A percentile compares a stretch with the other conserved stretches of the same genome.
These are phyloP conservation scores for Leucosporidium scottii DNA, from an alignment of 768 basidiomycete genomes.

Conservation along the genomic window DNA sequence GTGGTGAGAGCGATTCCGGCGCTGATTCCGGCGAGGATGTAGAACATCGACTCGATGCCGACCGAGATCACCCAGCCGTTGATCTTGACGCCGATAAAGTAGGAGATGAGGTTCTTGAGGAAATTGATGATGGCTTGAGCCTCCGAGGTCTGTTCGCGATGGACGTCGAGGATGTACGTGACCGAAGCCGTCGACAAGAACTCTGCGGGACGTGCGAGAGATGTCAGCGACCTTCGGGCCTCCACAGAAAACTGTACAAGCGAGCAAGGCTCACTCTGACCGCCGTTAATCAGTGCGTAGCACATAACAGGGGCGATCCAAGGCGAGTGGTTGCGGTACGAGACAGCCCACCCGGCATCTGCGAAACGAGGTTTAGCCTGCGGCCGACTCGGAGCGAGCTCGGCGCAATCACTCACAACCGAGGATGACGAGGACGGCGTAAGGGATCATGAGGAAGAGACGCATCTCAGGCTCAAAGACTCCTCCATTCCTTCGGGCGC, in stretches of 20 bases:
- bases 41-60: conserved; percentile 7
- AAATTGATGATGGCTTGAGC: conserved; percentile 7
- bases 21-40: not conserved
- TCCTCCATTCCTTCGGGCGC: not conserved
- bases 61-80: not conserved
- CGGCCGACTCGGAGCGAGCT: too few species aligned
- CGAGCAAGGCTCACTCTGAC: not conserved
- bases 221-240: too few species aligned
- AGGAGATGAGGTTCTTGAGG: conserved; percentile 7
- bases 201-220: not conserved
- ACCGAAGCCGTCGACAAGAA: conserved; percentile 1
- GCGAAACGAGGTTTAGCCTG: too few species aligned
- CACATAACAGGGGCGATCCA: not conserved
- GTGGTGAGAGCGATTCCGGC: not conserved
- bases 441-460: conserved; percentile 48
- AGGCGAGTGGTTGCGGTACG: too few species aligned
- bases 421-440: conserved; percentile 75
- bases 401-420: not conserved
- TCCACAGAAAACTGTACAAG: too few species aligned
- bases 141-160: conserved; percentile 2
- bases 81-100: conserved; percentile 4
- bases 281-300: not conserved
- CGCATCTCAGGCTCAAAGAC: conserved; percentile 14
- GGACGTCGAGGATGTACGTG: conserved; percentile 6
- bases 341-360: too few species aligned